These are phyloP conservation scores for Mycosphaerella sp. DNA, from an alignment of 2,329 filamentous ascomycete genomes.

Conservation along the genomic window DNA sequence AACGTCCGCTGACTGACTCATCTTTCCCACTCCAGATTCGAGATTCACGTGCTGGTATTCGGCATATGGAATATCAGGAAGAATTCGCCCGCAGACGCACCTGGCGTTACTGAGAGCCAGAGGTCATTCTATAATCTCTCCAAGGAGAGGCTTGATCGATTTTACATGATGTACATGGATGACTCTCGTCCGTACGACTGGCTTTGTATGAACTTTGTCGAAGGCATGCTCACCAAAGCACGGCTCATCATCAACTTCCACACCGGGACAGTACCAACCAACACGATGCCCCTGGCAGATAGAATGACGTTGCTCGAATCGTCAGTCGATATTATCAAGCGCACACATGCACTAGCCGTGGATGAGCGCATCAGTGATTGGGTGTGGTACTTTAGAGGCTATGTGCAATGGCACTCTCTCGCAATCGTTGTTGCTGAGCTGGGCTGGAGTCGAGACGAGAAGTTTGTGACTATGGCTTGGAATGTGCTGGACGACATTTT, in stretches of 20 bases:
- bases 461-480: constrained; percentile 25
- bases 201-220: constrained; percentile 21
- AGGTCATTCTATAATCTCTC: constrained; percentile 12
- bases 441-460: constrained; percentile 20
- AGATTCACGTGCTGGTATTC: constrained; percentile 20
- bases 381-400: constrained; percentile 27
- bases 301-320: constrained; percentile 20
- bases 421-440: constrained; percentile 28
- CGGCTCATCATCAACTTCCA: constrained; percentile 27
- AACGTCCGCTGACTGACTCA: neutral
- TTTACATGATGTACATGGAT: constrained; percentile 22
- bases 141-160: constrained; percentile 12
- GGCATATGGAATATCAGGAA: constrained; percentile 14
- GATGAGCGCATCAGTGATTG: constrained; percentile 19
- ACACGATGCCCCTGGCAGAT: constrained; percentile 19
- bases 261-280: constrained; percentile 18
- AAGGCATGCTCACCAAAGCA: constrained; percentile 26
- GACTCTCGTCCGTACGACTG: constrained; percentile 26
- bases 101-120: constrained; percentile 14
- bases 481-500: constrained; percentile 26
- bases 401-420: constrained; percentile 28
- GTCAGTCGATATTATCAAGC: constrained; percentile 25
- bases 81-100: constrained; percentile 3
- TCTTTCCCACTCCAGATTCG: constrained; percentile 8
- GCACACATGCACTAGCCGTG: constrained; percentile 19